A percentile compares a stretch with the other conserved stretches of the same genome.
Conservation (phyloP, 768 basidiomycete genomes). For the Leccinum incarnatum region DNA sequence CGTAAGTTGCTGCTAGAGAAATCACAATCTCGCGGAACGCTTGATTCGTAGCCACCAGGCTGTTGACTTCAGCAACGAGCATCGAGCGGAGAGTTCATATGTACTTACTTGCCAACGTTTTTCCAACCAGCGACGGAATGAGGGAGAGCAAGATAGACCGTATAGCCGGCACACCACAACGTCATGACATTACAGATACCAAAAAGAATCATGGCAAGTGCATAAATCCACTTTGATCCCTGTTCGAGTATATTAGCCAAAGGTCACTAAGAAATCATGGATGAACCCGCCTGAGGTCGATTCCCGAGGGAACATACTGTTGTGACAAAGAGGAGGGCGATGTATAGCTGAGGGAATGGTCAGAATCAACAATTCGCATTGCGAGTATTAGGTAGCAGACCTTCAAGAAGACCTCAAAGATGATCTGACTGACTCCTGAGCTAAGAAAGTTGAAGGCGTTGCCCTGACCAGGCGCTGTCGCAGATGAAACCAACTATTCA, state of each 20-base stretch:
- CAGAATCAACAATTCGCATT: conserved; percentile 20
- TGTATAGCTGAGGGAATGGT: conserved; percentile 56
- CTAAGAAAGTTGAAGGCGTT: conserved; percentile 86
- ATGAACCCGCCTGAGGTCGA: conserved; percentile 58
- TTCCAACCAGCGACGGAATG: conserved; percentile 75
- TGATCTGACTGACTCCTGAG: conserved; percentile 63
- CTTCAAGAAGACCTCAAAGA: conserved; percentile 77
- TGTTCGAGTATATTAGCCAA: conserved; percentile 24
- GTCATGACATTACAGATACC: conserved; percentile 77
- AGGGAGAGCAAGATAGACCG: conserved; percentile 81
- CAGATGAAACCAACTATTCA: conserved; percentile 73
- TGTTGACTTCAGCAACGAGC: conserved; percentile 32
- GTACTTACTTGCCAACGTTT: conserved; percentile 61
- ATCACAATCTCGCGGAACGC: conserved; percentile 84
- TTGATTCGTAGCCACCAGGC: conserved; percentile 60
- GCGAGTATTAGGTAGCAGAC: conserved; percentile 17
- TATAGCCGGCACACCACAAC: conserved; percentile 88
- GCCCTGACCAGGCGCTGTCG: conserved; percentile 50
- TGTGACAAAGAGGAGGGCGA: conserved; percentile 78
- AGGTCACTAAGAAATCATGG: conserved; percentile 4
- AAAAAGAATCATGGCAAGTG: conserved; percentile 71
- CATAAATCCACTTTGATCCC: conserved; percentile 87
- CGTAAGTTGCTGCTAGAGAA: conserved; percentile 73
- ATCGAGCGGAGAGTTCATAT: neutral
- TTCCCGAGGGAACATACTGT: conserved; percentile 89